These are phyloP conservation scores for Leptodontidium sp. DNA, from an alignment of 2,329 filamentous ascomycete genomes.

Conservation along the genomic window DNA sequence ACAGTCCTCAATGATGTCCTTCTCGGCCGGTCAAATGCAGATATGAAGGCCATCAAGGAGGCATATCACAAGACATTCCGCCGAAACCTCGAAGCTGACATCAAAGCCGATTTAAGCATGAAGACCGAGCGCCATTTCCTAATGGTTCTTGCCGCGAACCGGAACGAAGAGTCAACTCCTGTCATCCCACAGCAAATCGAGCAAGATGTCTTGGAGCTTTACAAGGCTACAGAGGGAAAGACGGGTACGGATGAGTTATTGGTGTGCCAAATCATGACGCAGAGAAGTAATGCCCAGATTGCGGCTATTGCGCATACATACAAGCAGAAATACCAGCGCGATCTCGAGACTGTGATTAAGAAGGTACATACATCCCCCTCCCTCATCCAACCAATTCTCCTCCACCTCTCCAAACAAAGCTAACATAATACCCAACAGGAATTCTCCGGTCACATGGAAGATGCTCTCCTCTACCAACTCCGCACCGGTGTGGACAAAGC, in stretches of 20 bases:
- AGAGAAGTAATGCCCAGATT: constrained; percentile 82
- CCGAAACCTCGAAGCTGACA: constrained; percentile 72
- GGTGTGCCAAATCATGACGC: constrained; percentile 80
- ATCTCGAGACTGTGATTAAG: constrained; percentile 77
- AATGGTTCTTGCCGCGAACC: constrained; percentile 77
- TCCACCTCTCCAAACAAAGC: constrained; percentile 20
- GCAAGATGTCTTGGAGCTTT: constrained; percentile 76
- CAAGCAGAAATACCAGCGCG: constrained; percentile 72
- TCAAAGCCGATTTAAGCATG: constrained; percentile 81
- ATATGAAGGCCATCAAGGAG: constrained; percentile 84
- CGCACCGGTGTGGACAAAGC: constrained; percentile 79
- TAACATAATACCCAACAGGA: constrained; percentile 55
- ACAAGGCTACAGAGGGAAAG: constrained; percentile 78
- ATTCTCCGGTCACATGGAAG: constrained; percentile 92
- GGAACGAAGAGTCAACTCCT: constrained; percentile 80
- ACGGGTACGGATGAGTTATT: constrained; percentile 76
- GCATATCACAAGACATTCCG: constrained; percentile 75
- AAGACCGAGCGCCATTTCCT: constrained; percentile 88
- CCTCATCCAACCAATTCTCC: too few species aligned
- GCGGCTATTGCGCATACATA: constrained; percentile 82
- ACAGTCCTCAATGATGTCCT: constrained; percentile 85
- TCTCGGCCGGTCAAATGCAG: constrained; percentile 83
- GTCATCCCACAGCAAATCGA: constrained; percentile 78
- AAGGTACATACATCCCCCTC: constrained; percentile 56
- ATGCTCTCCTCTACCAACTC: constrained; percentile 83